Evolutionary conservation across 345 rosid species (phyloP).

Genomic region (Arabis hirsuta): DNA sequence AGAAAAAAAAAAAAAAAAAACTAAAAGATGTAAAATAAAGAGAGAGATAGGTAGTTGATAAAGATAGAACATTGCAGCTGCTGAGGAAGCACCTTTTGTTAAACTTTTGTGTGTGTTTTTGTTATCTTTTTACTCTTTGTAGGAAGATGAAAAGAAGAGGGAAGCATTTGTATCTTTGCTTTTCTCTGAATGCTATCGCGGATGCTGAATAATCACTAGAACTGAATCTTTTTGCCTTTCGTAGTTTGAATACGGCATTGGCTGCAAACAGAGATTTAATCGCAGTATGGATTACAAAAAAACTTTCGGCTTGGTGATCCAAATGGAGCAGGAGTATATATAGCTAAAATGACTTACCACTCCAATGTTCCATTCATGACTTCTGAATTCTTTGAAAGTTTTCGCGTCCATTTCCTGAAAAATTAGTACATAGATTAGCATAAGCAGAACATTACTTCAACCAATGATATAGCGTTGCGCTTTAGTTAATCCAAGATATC

Average conservation of each 20-base stretch:
- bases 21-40: constrained; percentile 6
- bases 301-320: constrained; percentile 16
- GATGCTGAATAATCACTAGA: constrained; percentile 81
- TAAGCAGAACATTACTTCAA: not conserved
- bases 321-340: constrained; percentile 2
- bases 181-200: constrained; percentile 38
- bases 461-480: not conserved
- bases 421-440: not conserved
- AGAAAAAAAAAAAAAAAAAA: not conserved
- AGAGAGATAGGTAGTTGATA: not conserved
- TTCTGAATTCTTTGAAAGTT: constrained; percentile 66
- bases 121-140: constrained; percentile 3
- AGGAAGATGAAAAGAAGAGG: constrained; percentile 11
- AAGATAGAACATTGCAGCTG: constrained; percentile 23
- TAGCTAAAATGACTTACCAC: constrained; percentile 56
- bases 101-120: not conserved
- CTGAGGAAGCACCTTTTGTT: constrained; percentile 27
- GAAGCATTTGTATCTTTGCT: not conserved
- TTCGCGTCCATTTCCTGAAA: constrained; percentile 90
- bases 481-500: not conserved
- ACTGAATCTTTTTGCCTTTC: constrained; percentile 54
- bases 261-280: constrained; percentile 49
- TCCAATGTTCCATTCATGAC: constrained; percentile 87
- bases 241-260: constrained; percentile 50
- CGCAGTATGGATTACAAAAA: not conserved